Base-by-base conservation (phyloP, 768 basidiomycete genomes). In the Phylloporus arenicola region DNA sequence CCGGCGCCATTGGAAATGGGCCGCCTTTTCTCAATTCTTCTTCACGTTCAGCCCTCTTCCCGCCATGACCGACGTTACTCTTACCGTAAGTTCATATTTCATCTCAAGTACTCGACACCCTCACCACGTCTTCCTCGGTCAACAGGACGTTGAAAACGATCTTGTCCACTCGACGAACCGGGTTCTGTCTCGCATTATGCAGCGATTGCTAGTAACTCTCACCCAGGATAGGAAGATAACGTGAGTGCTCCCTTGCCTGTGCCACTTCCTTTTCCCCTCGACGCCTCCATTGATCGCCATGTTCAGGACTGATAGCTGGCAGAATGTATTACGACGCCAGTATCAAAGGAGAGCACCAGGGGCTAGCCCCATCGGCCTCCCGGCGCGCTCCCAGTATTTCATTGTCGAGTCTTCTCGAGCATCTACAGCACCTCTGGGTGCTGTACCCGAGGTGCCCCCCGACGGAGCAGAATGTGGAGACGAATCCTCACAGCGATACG, bases 1-100 rank as follows among this genome's bases (percentile, higher is more conserved):
- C 45, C 78, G 92, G 49, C 82, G 74, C 51, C 81, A 91, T 56
- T 94, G 90, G 90, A 84, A 88, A 75, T 95, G 91, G 91, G 92
- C 92, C 6, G 86, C 86, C 22, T 87, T 93, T 68, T 80, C 80
- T 68, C 91, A 94, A 66, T 94, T 95, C 77, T 85, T 90, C 70
- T 85, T 78, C 67, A 91, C 86, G 24, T 95, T 94, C 71, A 75
- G 78, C 43, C 77, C 78, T 44, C 75, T 93, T 50, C 79, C 94
- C 56, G 74, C 81, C 34, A 76, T 86, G 72, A 69, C 78, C 39
- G 86, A 88, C 60, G 79, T 92, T 54, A 75, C 87, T 38, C 70
- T 89, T 35, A 63, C 70, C 51, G 88, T 89, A 64, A 57, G 77
- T 71, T 8, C 54, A 6, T 8, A 20, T 53, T 20, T 51, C 53